Conservation (phyloP, 1,139 yeast genomes). For the Magnusiomyces clavatus region DNA sequence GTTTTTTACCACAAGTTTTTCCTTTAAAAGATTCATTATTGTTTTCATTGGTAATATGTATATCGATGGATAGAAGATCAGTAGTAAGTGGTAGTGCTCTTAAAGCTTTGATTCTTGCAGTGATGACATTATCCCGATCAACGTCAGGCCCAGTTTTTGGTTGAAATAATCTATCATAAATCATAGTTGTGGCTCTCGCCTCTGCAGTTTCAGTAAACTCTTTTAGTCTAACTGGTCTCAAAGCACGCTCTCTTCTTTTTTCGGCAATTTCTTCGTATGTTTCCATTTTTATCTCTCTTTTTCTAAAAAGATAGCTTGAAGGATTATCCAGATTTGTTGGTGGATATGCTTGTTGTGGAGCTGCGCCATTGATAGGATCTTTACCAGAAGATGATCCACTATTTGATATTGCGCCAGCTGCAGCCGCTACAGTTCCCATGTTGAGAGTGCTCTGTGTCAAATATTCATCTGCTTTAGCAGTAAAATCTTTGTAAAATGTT, state of each 20-base stretch:
- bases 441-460: conserved; percentile 12
- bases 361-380: neutral
- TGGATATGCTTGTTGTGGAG: neutral
- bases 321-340: neutral
- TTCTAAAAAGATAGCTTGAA: conserved; percentile 8
- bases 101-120: conserved; percentile 24
- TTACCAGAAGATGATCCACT: neutral
- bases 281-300: conserved; percentile 28
- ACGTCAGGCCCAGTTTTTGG: conserved; percentile 24
- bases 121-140: conserved; percentile 22
- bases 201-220: conserved; percentile 36
- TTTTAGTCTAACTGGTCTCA: conserved; percentile 23
- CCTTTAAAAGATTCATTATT: conserved; percentile 8
- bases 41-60: conserved; percentile 1
- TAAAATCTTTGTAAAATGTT: conserved; percentile 40
- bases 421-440: neutral
- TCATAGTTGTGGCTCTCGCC: conserved; percentile 35
- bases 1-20: neutral
- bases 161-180: conserved; percentile 26
- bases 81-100: conserved; percentile 23
- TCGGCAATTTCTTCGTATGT: conserved; percentile 30
- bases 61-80: conserved; percentile 23
- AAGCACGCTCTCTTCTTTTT: conserved; percentile 23
- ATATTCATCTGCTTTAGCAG: conserved; percentile 25
- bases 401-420: neutral